Conservation (phyloP, 192 early-diverging fungal species). For the Gaertneriomyces semiglobifer region DNA sequence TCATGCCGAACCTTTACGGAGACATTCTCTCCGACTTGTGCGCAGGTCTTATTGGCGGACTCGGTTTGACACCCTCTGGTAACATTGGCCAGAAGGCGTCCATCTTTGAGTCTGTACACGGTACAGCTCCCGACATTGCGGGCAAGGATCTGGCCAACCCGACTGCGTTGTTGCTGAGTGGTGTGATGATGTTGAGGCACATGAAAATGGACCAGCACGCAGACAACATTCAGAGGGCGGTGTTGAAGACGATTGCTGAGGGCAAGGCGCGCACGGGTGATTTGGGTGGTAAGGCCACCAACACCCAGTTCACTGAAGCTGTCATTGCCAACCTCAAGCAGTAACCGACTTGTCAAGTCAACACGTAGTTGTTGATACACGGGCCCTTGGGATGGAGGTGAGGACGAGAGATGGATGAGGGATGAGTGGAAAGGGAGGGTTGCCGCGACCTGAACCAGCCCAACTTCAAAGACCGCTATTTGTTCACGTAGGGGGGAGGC, state of each 20-base stretch:
- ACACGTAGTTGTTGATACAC: no score
- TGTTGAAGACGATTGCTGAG: slow-evolving; percentile 92
- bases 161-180: slow-evolving; percentile 88
- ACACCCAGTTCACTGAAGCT: slow-evolving; percentile 86
- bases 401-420: no score
- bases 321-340: slow-evolving; percentile 64
- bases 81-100: slow-evolving; percentile 98
- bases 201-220: slow-evolving; percentile 82
- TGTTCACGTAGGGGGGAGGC: no score
- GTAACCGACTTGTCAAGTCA: not conserved
- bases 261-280: slow-evolving; percentile 88
- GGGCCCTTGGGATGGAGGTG: no score
- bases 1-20: slow-evolving; percentile 99
- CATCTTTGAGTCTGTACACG: slow-evolving; percentile 90
- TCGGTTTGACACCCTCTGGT: slow-evolving; percentile 95
- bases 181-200: slow-evolving; percentile 98
- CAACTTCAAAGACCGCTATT: no score
- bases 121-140: slow-evolving; percentile 97
- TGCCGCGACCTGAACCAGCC: no score
- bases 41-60: slow-evolving; percentile 96
- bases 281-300: slow-evolving; percentile 85
- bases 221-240: slow-evolving; percentile 82
- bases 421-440: no score
- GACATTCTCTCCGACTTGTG: slow-evolving; percentile 99
- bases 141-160: slow-evolving; percentile 95